These are phyloP conservation scores for Prunus kanzakura DNA, from an alignment of 306 rosid species.

Conservation along the genomic window DNA sequence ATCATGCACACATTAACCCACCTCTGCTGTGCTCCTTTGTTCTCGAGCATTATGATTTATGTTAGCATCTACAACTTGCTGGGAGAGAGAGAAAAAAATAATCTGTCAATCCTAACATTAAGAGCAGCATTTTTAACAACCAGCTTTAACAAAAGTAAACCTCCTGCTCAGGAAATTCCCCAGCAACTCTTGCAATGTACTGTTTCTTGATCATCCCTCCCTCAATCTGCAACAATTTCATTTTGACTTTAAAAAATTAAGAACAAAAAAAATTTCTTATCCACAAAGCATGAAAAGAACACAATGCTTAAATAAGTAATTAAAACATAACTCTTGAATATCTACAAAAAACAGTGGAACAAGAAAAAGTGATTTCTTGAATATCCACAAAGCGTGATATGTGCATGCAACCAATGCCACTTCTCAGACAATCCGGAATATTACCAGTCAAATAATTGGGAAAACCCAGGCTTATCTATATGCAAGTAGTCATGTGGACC, in stretches of 20 bases:
- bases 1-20: conserved; percentile 24
- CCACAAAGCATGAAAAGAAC: background rate
- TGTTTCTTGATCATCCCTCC: conserved; percentile 77
- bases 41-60: conserved; percentile 80
- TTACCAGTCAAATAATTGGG: background rate
- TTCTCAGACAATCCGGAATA: background rate
- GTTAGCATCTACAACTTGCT: conserved; percentile 74
- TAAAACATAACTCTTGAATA: background rate
- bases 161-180: conserved; percentile 68
- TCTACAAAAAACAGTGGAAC: background rate
- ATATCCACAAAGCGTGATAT: no score
- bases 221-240: conserved; percentile 63
- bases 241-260: background rate
- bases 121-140: background rate
- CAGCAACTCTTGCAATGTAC: conserved; percentile 74
- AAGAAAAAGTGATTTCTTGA: background rate
- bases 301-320: background rate
- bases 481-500: background rate
- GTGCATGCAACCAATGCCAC: background rate
- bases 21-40: conserved; percentile 88
- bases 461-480: background rate
- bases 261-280: background rate
- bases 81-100: conserved; percentile 26
- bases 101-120: background rate
- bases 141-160: conserved; percentile 39